These are phyloP conservation scores for Elaeis guineensis DNA, from an alignment of 176 grass and related monocot genomes.

Conservation along the genomic window DNA sequence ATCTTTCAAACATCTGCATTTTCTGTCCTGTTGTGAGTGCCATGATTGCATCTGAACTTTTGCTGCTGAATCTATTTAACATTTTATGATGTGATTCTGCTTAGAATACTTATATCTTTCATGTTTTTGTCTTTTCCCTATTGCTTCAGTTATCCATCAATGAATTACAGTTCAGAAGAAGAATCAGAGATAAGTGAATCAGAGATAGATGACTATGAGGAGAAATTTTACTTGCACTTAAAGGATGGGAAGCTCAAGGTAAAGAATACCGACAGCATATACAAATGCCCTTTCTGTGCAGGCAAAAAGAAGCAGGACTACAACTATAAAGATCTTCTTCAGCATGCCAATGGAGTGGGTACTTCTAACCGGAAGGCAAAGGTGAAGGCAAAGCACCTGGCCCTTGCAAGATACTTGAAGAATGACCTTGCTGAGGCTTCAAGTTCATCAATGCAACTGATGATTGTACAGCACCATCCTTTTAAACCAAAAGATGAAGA, in stretches of 20 bases:
- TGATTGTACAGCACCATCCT: constrained; percentile 15
- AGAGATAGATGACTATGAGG: constrained; percentile 42
- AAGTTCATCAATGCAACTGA: constrained; percentile 15
- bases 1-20: no score
- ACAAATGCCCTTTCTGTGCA: constrained; percentile 58
- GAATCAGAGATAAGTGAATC: constrained; percentile 67
- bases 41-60: no score
- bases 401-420: constrained; percentile 51
- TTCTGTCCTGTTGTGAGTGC: no score
- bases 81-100: no score
- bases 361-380: constrained; percentile 41
- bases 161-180: constrained; percentile 38
- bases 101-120: background rate
- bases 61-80: no score
- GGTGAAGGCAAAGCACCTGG: constrained; percentile 57
- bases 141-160: constrained; percentile 3
- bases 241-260: constrained; percentile 31
- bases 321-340: constrained; percentile 46
- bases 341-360: constrained; percentile 68
- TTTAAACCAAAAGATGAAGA: constrained; percentile 23
- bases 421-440: constrained; percentile 28
- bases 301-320: constrained; percentile 73
- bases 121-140: background rate
- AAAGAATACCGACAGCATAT: constrained; percentile 25
- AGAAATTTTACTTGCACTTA: constrained; percentile 24